Evolutionary conservation across 371 early-diverging fungal genomes (phyloP).

Genomic region (Modicella reniformis): DNA sequence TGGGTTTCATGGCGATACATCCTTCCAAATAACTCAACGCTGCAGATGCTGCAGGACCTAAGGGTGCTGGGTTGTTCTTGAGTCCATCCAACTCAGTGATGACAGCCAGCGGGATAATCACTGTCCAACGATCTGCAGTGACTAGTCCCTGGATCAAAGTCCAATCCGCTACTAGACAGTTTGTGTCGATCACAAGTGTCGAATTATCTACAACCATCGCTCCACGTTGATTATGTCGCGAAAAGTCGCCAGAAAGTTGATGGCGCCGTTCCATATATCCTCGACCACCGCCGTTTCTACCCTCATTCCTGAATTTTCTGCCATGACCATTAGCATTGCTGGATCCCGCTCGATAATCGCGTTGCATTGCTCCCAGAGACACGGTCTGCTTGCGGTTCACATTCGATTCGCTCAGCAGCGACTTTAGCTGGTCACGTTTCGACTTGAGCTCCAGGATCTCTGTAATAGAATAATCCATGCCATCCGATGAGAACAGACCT

Average conservation of each 20-base stretch:
- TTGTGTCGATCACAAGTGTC: conserved; percentile 71
- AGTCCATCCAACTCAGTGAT: conserved; percentile 75
- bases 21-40: conserved; percentile 64
- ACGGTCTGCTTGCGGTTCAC: conserved; percentile 16
- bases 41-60: conserved; percentile 64
- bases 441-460: conserved; percentile 48
- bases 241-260: conserved; percentile 28
- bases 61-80: conserved; percentile 62
- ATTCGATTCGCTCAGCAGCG: conserved; percentile 30
- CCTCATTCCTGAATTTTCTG: conserved; percentile 9
- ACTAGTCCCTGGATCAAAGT: conserved; percentile 64
- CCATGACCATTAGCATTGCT: conserved; percentile 6
- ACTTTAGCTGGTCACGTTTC: conserved; percentile 49
- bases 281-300: conserved; percentile 6
- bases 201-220: conserved; percentile 61
- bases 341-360: conserved; percentile 19
- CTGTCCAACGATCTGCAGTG: conserved; percentile 63
- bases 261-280: conserved; percentile 24
- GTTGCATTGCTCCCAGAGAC: conserved; percentile 23
- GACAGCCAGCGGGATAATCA: conserved; percentile 72
- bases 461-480: conserved; percentile 28
- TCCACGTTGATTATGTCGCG: conserved; percentile 20
- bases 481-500: conserved; percentile 33
- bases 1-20: conserved; percentile 52
- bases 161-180: conserved; percentile 73